Evolutionary conservation across 2,329 filamentous ascomycete genomes (phyloP), one percentile per base, ranked within the genome.

Genomic region (Ophiostoma novo-ulmi): DNA sequence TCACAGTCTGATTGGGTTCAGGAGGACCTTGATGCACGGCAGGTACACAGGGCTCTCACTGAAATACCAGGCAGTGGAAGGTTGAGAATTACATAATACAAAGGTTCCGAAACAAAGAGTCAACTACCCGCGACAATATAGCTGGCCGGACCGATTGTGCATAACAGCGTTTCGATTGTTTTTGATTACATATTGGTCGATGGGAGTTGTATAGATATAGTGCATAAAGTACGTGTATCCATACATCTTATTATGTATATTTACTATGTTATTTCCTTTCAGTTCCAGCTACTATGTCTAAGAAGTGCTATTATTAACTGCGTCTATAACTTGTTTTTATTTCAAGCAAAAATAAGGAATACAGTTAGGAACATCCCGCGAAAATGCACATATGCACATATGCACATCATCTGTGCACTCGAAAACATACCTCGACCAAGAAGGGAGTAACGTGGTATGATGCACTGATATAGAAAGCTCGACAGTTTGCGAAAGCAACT

Each of bases 361-460:
- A 61, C 26, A 63, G 13, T 35, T 17, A 22, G 6, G 52, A 55
- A 44, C 13, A 58, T 26, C 48, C 26, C 52, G n/a, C 52, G 52
- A 58, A 58, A 58, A n/a, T 31, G 31, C 31, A 31, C 31, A 4
- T 31, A 31, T 31, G 11, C 26, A 14, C 22, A 35, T 17, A 63
- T 35, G 58, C 58, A 63, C 58, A 63, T 63, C 58, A 63, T 63
- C 26, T 63, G 58, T 35, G 22, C 58, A 63, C 26, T 58, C 5
- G n/a, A 26, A 14, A 35, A 5, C 6, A 35, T 35, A 63, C 8
- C 58, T 63, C 26, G 58, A 35, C 26, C 26, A 17, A 63, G 48
- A 61, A 35, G 58, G 26, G 58, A 63, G 11, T 31, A 61, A 61
- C 55, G 55, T 31, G 5, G 58, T 63, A 26, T 63, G 5, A 26